Conservation (phyloP, 345 rosid species). For the Eucalyptus pauciflora region DNA sequence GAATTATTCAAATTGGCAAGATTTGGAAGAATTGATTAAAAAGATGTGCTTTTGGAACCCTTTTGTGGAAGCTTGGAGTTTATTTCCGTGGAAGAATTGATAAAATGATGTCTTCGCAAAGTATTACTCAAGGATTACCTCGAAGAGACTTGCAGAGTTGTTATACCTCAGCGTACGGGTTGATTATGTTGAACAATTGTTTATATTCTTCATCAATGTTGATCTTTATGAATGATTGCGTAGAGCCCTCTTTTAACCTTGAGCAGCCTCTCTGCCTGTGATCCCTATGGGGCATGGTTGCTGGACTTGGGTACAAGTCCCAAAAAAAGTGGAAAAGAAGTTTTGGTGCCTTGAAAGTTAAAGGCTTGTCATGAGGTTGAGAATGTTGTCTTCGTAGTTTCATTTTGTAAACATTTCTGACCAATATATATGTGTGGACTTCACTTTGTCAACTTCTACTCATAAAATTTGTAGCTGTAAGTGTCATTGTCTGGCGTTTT, state of each 20-base stretch:
- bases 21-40: too few species aligned
- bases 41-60: too few species aligned
- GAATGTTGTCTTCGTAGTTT: too few species aligned
- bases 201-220: neutral
- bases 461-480: neutral
- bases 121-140: conserved; percentile 76
- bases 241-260: neutral
- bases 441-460: neutral
- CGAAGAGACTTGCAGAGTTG: conserved; percentile 79
- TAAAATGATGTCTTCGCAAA: conserved; percentile 43
- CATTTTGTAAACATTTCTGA: neutral
- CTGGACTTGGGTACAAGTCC: neutral
- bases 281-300: neutral
- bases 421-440: neutral
- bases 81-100: too few species aligned
- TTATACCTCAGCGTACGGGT: conserved; percentile 74
- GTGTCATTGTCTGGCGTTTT: neutral
- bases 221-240: neutral
- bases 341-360: neutral
- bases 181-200: neutral
- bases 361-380: neutral
- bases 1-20: too few species aligned
- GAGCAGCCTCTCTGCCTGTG: neutral
- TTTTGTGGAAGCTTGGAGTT: too few species aligned
- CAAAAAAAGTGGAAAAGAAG: neutral